phyloP scores from a whole-genome alignment of 1,284 basidiomycete species.

The Termitomyces sp. region DNA sequence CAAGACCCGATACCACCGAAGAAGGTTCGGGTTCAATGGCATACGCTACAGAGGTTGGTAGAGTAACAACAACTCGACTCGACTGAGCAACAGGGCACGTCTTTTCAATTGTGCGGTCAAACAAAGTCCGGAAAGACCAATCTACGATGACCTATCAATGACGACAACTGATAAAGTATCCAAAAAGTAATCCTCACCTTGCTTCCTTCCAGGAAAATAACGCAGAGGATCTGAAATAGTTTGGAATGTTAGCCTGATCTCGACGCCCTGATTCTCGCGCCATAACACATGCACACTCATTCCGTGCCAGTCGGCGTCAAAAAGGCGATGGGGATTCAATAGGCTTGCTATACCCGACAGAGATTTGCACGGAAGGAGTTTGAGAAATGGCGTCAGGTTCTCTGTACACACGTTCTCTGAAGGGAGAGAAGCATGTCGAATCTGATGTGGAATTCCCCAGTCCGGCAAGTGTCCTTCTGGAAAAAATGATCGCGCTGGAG shows the following conservation, averaged over 20 bases:
- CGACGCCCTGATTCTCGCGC: constrained; percentile 47
- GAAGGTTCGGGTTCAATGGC: constrained; percentile 47
- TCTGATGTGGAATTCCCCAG: constrained; percentile 45
- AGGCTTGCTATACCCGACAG: constrained; percentile 85
- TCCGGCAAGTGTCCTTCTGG: constrained; percentile 54
- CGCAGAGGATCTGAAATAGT: constrained; percentile 80
- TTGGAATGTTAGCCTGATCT: constrained; percentile 75
- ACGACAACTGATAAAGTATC: not conserved
- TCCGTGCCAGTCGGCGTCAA: constrained; percentile 87
- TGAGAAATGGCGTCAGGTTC: constrained; percentile 93
- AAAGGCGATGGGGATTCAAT: constrained; percentile 81
- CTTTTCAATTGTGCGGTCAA: constrained; percentile 61
- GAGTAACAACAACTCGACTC: constrained; percentile 46
- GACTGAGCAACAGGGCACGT: constrained; percentile 55
- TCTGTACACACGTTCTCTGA: constrained; percentile 93
- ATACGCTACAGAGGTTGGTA: constrained; percentile 39
- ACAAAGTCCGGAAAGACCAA: constrained; percentile 76
- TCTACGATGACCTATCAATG: constrained; percentile 38
- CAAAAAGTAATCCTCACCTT: constrained; percentile 43
- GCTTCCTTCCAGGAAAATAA: constrained; percentile 38
- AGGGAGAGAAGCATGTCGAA: constrained; percentile 75
- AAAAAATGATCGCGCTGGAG: constrained; percentile 51
- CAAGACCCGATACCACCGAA: constrained; percentile 26
- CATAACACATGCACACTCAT: constrained; percentile 75
- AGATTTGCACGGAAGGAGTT: constrained; percentile 90